Evolutionary conservation across 2,329 filamentous ascomycete genomes (phyloP).

Genomic region (Sclerotiophoma versabilis): DNA sequence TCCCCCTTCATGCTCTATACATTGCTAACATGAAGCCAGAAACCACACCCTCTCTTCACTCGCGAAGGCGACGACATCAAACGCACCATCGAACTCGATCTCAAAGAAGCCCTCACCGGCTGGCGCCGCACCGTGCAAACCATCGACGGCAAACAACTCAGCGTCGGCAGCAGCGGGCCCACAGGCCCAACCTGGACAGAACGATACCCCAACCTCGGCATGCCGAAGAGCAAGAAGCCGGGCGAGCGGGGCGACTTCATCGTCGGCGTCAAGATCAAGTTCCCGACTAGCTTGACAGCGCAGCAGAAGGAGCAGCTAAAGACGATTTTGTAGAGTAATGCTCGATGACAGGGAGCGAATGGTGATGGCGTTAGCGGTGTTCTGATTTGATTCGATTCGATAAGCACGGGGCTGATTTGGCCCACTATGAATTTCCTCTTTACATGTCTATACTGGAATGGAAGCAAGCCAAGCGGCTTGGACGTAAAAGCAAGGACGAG

Average conservation of each 20-base stretch:
- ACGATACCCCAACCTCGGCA: constrained; percentile 82
- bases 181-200: constrained; percentile 86
- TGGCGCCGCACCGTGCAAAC: constrained; percentile 92
- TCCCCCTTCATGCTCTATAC: not conserved
- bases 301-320: constrained; percentile 81
- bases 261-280: constrained; percentile 90
- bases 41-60: constrained; percentile 82
- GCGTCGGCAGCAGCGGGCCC: constrained; percentile 79
- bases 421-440: not conserved
- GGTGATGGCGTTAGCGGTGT: constrained; percentile 33
- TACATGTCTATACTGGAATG: not conserved
- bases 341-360: no score
- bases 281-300: constrained; percentile 78
- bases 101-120: constrained; percentile 94
- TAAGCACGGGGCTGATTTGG: no score
- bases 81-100: constrained; percentile 77
- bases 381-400: constrained; percentile 1
- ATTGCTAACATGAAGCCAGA: constrained; percentile 60
- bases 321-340: constrained; percentile 68
- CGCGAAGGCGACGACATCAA: constrained; percentile 89
- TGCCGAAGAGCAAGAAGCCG: constrained; percentile 93
- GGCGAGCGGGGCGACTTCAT: constrained; percentile 85
- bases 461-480: not conserved
- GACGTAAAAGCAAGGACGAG: not conserved
- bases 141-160: constrained; percentile 88